phyloP scores from a whole-genome alignment of 2,329 filamentous ascomycete species.

The Geosmithia morbida region DNA sequence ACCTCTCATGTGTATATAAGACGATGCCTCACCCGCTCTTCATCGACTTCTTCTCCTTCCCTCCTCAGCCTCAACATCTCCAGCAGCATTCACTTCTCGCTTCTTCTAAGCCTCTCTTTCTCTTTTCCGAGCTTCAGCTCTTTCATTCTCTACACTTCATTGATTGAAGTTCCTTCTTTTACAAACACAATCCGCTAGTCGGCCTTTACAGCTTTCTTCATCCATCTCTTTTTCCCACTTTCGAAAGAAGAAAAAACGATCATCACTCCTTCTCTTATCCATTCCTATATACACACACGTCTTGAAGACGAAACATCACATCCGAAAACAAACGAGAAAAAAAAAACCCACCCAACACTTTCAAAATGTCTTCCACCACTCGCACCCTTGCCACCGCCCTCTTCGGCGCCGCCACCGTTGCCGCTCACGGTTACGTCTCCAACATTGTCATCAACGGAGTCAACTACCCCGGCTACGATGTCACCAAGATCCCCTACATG shows the following conservation, averaged over 20 bases:
- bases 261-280: neutral
- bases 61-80: constrained; percentile 10
- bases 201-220: constrained; percentile 1
- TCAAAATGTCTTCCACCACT: constrained; percentile 13
- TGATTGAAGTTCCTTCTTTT: constrained; percentile 14
- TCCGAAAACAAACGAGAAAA: constrained; percentile 1
- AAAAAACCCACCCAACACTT: neutral
- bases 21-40: neutral
- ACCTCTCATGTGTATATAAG: neutral
- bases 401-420: constrained; percentile 10
- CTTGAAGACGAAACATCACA: neutral
- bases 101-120: neutral
- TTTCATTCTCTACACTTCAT: constrained; percentile 14
- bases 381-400: constrained; percentile 12
- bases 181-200: constrained; percentile 1
- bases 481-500: constrained; percentile 7
- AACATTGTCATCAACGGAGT: constrained; percentile 12
- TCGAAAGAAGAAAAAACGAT: neutral
- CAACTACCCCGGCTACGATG: constrained; percentile 9
- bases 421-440: constrained; percentile 14
- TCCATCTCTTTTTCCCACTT: constrained; percentile 7
- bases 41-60: constrained; percentile 2
- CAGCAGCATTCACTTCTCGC: constrained; percentile 7
- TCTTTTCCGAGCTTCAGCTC: constrained; percentile 6
- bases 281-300: neutral